phyloP scores from a whole-genome alignment of 108 stramenopile genomes.

The Chaetoceros tenuissimus region DNA sequence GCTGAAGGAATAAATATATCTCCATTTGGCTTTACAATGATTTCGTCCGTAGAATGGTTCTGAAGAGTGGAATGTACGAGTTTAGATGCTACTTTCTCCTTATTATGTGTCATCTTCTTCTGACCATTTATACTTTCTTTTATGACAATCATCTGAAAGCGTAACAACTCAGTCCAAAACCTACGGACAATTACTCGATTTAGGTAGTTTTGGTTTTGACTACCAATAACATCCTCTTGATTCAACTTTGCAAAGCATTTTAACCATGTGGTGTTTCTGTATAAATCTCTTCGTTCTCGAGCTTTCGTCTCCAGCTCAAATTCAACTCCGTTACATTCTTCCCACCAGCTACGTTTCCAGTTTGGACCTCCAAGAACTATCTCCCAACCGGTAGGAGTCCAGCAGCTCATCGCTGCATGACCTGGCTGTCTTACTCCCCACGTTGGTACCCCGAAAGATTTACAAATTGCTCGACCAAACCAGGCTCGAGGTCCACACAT shows the following conservation, averaged over 20 bases:
- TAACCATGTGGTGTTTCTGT: not conserved
- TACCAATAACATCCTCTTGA: not conserved
- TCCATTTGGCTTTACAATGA: not conserved
- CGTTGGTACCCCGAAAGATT: constrained; percentile 46
- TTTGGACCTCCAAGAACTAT: constrained; percentile 13
- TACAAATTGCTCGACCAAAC: constrained; percentile 43
- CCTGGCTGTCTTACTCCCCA: constrained; percentile 35
- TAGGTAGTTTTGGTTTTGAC: not conserved
- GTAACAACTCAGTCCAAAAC: not conserved
- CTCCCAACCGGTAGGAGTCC: constrained; percentile 41
- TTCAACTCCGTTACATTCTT: not conserved
- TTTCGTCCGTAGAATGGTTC: not conserved
- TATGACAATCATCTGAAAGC: not conserved
- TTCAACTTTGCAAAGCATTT: not conserved
- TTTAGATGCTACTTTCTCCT: too few relatives aligned
- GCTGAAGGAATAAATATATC: not conserved
- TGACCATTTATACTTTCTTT: not conserved
- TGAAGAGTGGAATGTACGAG: too few relatives aligned
- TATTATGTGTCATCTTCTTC: too few relatives aligned
- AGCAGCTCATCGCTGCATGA: constrained; percentile 30
- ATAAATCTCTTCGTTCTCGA: not conserved
- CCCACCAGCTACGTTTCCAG: not conserved
- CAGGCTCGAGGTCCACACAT: constrained; percentile 53
- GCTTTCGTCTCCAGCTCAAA: not conserved
- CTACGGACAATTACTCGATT: not conserved